Evolutionary conservation across 331 rosid genomes (phyloP).

Genomic region (Erythrophleum ivorense): DNA sequence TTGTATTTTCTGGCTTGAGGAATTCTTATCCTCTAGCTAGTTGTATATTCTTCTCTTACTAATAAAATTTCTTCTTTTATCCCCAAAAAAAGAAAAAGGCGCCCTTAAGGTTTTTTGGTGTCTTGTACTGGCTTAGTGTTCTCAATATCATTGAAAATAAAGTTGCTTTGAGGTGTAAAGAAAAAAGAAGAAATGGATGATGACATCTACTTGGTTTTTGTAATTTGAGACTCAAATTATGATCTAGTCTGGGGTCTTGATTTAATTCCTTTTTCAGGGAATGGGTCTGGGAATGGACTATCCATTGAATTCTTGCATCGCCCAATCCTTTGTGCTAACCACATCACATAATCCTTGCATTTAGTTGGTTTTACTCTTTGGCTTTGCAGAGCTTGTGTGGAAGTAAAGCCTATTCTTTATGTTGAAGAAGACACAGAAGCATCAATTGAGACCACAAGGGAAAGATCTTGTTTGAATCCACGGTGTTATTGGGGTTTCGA

Average conservation of each 20-base stretch:
- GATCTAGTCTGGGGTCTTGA: neutral
- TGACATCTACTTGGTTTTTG: slow-evolving; percentile 25
- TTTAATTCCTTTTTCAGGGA: neutral
- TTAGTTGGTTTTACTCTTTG: slow-evolving; percentile 27
- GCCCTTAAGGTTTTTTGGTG: neutral
- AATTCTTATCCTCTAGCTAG: neutral
- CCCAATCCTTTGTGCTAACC: neutral
- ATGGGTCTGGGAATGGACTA: slow-evolving; percentile 24
- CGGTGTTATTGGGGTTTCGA: slow-evolving; percentile 67
- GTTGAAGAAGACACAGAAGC: slow-evolving; percentile 61
- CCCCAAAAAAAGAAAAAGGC: neutral
- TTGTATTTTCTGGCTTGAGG: neutral
- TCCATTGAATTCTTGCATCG: slow-evolving; percentile 10
- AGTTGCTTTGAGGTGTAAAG: neutral
- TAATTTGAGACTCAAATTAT: slow-evolving; percentile 7
- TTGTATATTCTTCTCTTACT: neutral
- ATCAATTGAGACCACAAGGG: slow-evolving; percentile 36
- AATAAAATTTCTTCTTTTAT: neutral
- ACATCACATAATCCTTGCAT: slow-evolving; percentile 28
- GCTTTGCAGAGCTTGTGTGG: slow-evolving; percentile 76
- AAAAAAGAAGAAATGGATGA: slow-evolving; percentile 12
- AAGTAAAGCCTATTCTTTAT: slow-evolving; percentile 88
- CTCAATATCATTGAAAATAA: slow-evolving; percentile 17
- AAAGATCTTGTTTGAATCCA: slow-evolving; percentile 41
- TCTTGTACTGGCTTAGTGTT: slow-evolving; percentile 21